phyloP scores from a whole-genome alignment of 805 yeast species.

The Wickerhamiella musiphila region DNA sequence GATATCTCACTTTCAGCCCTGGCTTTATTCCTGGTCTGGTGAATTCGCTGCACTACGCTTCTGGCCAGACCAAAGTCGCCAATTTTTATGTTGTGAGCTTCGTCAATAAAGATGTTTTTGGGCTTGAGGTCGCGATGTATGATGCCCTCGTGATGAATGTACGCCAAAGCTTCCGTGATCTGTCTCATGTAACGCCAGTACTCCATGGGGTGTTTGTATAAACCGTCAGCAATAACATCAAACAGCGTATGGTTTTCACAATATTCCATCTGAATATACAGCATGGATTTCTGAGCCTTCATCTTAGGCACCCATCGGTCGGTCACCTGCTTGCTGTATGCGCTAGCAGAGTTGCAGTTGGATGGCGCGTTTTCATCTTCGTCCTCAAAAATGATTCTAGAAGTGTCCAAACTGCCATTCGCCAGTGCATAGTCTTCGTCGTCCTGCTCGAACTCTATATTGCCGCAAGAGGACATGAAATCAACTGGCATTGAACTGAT shows the following conservation, averaged over 20 bases:
- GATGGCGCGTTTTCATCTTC: not conserved
- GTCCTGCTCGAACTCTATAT: conserved; percentile 6
- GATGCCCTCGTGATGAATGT: conserved; percentile 84
- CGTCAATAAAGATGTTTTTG: conserved; percentile 87
- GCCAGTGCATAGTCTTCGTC: not conserved
- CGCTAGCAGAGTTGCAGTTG: too few relatives aligned
- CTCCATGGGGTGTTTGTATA: conserved; percentile 53
- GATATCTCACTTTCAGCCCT: too few relatives aligned
- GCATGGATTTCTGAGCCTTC: conserved; percentile 51
- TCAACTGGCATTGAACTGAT: too few relatives aligned
- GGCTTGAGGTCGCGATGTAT: conserved; percentile 94
- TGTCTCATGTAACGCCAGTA: conserved; percentile 86
- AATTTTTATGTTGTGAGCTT: conserved; percentile 70
- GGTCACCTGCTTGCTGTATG: too few relatives aligned
- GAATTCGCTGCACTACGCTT: conserved; percentile 22
- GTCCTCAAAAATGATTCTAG: not conserved
- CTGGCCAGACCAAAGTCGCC: conserved; percentile 98
- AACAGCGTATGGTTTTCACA: conserved; percentile 85
- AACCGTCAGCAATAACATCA: conserved; percentile 65
- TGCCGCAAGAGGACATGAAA: too few relatives aligned
- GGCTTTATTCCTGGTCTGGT: conserved; percentile 3
- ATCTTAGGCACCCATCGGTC: too few relatives aligned
- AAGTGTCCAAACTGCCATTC: not conserved
- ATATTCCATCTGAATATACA: conserved; percentile 96
- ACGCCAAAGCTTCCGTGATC: conserved; percentile 72